Conservation (phyloP, 129 eudicot genomes). For the Escallonia herrerae region DNA sequence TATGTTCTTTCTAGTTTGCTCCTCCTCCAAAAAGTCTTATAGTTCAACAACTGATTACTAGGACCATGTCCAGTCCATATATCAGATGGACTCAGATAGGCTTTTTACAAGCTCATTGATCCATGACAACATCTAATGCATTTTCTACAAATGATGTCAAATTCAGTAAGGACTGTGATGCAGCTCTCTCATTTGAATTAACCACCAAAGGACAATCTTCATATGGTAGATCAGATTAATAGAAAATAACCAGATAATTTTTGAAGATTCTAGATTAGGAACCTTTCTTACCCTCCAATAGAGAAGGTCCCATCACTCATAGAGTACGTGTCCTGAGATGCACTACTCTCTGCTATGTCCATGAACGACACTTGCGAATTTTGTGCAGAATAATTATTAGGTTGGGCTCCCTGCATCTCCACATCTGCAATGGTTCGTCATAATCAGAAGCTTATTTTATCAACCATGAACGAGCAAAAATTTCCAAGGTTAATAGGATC, state of each 20-base stretch:
- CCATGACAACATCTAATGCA: neutral
- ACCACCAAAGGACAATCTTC: too few species aligned
- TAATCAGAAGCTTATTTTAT: slow-evolving; percentile 25
- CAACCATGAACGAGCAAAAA: neutral
- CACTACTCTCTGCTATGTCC: slow-evolving; percentile 26
- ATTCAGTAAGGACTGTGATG: too few species aligned
- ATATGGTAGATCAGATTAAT: neutral
- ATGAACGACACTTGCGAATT: slow-evolving; percentile 17
- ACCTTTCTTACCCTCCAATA: slow-evolving; percentile 59
- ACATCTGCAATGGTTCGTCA: slow-evolving; percentile 71
- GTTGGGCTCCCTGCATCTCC: slow-evolving; percentile 51
- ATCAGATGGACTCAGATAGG: neutral
- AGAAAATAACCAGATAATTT: neutral
- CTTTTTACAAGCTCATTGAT: neutral
- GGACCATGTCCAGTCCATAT: neutral
- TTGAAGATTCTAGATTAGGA: neutral
- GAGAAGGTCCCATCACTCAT: slow-evolving; percentile 33
- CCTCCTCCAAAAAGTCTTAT: neutral
- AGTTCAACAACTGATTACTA: neutral
- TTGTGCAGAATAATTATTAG: slow-evolving; percentile 29
- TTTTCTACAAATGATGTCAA: neutral
- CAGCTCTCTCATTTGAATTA: too few species aligned
- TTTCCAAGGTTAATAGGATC: neutral
- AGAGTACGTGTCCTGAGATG: slow-evolving; percentile 37
- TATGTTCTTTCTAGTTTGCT: too few species aligned